Base-by-base conservation (phyloP, 2,329 filamentous ascomycete species). In the Trichoderma pleuroti region DNA sequence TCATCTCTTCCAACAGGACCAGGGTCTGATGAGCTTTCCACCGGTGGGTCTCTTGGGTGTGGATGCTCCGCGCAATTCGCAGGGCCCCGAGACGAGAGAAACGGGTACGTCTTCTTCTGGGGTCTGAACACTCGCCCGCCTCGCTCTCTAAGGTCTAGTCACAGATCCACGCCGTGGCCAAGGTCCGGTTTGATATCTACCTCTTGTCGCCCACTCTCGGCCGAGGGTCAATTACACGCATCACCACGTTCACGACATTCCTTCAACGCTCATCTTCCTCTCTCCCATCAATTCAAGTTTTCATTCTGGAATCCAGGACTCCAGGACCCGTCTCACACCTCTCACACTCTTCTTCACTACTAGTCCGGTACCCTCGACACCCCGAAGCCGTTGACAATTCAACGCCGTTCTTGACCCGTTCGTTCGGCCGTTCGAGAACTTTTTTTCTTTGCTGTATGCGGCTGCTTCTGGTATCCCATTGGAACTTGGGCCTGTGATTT, bases 371-470 rank as follows among this genome's bases (percentile, higher is more conserved):
- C 61, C 52, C 42, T 54, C 71, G 59, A 46, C 67, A 36, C 12
- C 59, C 34, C 28, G 52, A 46, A 63, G 60, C 61, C 70, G 71
- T 71, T 64, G 57, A 42, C 71, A 52, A 68, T 65, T 39, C 36
- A 56, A 71, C 62, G 57, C 30, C 61, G 49, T 63, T 75, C 78
- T 83, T 83, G 83, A 85, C 81, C 83, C 82, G 82, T 86, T 85
- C 79, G 84, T 79, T 86, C 84, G 85, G 84, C 80, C 80, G 81
- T 84, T 70, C 80, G 76, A 79, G 77, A 74, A 74, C 24, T 64
- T 64, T 68, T 65, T 36, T 28, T n/a, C n/a, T 42, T 42, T 36
- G 24, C 39, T 52, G 6, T 61, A 68, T 71, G 73, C 75, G 75
- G 76, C 73, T 68, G 66, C 73, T 67, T 28, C 56, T 28, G 67